Base-by-base conservation (phyloP, 495 filamentous ascomycete species). In the Halenospora varia region DNA sequence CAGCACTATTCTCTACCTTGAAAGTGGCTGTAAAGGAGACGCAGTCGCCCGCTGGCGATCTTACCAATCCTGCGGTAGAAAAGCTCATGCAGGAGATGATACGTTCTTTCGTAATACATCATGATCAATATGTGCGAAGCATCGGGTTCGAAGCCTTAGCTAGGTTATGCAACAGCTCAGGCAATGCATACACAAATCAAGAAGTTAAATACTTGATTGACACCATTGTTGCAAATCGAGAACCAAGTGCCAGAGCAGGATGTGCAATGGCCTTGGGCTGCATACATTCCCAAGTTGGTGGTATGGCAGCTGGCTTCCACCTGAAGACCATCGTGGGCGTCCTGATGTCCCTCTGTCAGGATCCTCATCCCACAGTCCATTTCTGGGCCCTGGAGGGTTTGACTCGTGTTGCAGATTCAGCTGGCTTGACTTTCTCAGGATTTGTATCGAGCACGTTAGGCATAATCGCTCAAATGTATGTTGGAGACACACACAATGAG, bases 291-390 rank as follows among this genome's bases (percentile, higher is more conserved):
- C 90, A 96, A 68, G 88, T 97, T 25, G 94, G 94, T 54, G 94
- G 94, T 61, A 97, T 99, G 92, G 95, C 95, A 55, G 94, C 94
- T 51, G 91, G 92, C n/a, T 88, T 91, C 64, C 94, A 99, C 69
- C 75, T 99, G 13, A 97, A 97, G 73, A 96, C 90, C 8, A 97
- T 99, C 50, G 83, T 96, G 35, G 89, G 91, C 17, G 91, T 99
- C 29, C 71, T 99, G 19, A 93, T 97, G 89, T 97, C 93, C 19
- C 75, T 99, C 6, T 90, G 91, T 70, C 95, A 88, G 63, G 94
- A 99, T 66, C 89, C 94, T n/a, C 93, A 97, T 61, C 93, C 94
- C 0, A 88, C 87, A 0, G 94, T 99, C 1, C 94, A 99, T 68
- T 95, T 89, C 68, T 97, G 92, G 89, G 92, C 94, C 15, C 77